Base-by-base conservation (phyloP, 2,329 filamentous ascomycete genomes). In the Drechslera avenae region DNA sequence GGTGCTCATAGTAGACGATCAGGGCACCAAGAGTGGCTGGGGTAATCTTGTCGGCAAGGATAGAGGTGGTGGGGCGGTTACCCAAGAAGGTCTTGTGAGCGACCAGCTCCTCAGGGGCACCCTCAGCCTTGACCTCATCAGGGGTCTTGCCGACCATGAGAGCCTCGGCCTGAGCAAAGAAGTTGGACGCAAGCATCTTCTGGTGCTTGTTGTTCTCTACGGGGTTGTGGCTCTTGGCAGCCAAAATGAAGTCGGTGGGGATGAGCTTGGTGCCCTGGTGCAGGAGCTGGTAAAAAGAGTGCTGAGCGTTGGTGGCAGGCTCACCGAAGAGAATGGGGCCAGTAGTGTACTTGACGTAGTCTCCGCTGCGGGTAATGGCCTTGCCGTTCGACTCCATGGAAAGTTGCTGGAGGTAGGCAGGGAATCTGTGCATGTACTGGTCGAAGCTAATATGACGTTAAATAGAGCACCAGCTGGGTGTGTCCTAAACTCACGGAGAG, bases 331-430 rank as follows among this genome's bases (percentile, higher is more conserved):
- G 81, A 73, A 99, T 93, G 46, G 94, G 86, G 40, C 94, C 93
- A 31, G 94, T 99, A 51, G 92, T 97, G 82, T 99, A 99, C 80
- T 96, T 96, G 72, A 96, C 92, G 54, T 95, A 88, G 59, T 87
- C 85, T 31, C 91, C 87, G 50, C 85, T 88, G 69, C 94, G 90
- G 56, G 93, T 96, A 71, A 97, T 91, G 55, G 89, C 90, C 83
- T 99, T 99, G 73, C 94, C 94, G 77, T 99, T 99, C 56, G 93
- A 97, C 82, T 99, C 94, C 94, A 99, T 99, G 55, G 93, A 97
- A 53, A 99, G 83, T 79, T 99, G 94, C 80, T 99, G 94, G 47
- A 99, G 89, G 81, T 99, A 99, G 66, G 94, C 94, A 31, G 94
- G 92, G 87, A 99, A 97, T 64, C 94, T 90, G 84, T 97, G 91